Percentiles rank a stretch among this genome's conserved stretches.
Evolutionary conservation across 257 asterid genomes (phyloP).

Genomic region (Nicotiana knightiana): DNA sequence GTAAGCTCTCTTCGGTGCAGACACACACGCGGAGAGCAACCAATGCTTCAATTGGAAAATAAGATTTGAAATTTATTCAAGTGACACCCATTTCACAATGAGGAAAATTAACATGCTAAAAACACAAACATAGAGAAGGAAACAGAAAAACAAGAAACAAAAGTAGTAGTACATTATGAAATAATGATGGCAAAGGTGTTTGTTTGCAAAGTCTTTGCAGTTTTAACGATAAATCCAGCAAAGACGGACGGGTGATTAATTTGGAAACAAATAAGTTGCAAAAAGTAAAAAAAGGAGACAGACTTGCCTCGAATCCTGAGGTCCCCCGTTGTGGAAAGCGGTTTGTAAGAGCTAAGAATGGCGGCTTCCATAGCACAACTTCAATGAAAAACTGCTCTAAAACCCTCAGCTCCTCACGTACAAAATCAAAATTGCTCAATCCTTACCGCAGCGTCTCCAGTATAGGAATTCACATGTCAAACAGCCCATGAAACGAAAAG

Average conservation of each 20-base stretch:
- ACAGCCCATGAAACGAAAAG: background rate
- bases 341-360: constrained; percentile 38
- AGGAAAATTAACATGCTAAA: background rate
- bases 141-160: background rate
- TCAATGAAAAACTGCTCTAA: background rate
- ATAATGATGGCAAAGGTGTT: background rate
- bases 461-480: background rate
- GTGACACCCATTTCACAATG: background rate
- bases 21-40: background rate
- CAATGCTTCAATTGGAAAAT: background rate
- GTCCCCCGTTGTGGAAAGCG: constrained; percentile 10
- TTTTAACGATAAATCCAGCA: background rate
- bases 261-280: background rate
- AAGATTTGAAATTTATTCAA: background rate
- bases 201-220: background rate
- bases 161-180: background rate
- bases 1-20: too few species aligned
- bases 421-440: background rate
- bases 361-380: constrained; percentile 52
- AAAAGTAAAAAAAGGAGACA: background rate
- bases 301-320: constrained; percentile 22
- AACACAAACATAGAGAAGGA: background rate
- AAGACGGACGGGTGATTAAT: background rate
- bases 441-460: background rate
- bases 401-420: background rate